Evolutionary conservation across 441 rosid species (phyloP), one percentile per base, ranked within the genome.

Genomic region (Syzygium syzygioides): DNA sequence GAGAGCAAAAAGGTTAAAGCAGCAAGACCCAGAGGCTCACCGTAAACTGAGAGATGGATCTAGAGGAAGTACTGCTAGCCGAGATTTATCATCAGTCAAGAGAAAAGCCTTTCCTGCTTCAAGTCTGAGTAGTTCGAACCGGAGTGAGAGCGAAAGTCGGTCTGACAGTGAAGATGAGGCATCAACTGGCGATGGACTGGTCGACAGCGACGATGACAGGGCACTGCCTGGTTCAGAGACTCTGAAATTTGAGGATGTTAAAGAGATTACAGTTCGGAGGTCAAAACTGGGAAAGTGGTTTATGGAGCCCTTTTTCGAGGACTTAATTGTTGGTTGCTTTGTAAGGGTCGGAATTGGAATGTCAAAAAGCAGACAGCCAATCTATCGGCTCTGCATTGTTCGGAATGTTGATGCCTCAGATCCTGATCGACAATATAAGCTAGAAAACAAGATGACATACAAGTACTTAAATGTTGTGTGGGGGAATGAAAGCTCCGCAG

Each of bases 241-340:
- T 83, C 98, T 94, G 50, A 92, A 95, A 32, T 97, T 92, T 91
- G 98, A 96, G 86, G 99, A 98, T 89, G 89, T 97, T 57, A 96
- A 92, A 89, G 99, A 97, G 91, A 94, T 98, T 86, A 98, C 99
- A 8, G 96, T 97, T 52, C 95, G 97, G 85, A 93, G 99, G 88
- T 94, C 99, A 84, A 97, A 97, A 91, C 99, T 98, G 89, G 97
- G 94, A 7, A 98, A 95, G 92, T 98, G 99, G 99, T 89, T 97
- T 62, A 97, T 98, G 99, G 99, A 98, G 92, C 99, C 99, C 34
- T 98, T 98, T 94, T 98, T 98, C 87, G 99, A 98, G 86, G 99
- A 97, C 91, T 92, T 98, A 92, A 97, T 98, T 87, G 96, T 97
- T 57, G 99, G 99, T 23, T 98, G 99, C 93, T 97, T 94, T 93